Base-by-base conservation (phyloP, 768 basidiomycete genomes). In the Leccinum uliginosum region DNA sequence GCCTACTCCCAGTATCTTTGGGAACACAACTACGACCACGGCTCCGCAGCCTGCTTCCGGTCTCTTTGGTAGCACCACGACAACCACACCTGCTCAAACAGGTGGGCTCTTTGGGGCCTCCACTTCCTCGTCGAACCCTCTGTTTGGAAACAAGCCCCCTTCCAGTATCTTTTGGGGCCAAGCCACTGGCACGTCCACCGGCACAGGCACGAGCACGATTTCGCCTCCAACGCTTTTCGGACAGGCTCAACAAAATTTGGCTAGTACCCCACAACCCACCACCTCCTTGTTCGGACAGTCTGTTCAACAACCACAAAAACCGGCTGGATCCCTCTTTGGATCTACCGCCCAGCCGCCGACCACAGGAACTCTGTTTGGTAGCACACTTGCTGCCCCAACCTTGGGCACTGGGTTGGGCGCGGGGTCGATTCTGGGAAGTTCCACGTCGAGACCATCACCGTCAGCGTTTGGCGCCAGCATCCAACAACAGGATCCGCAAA, bases 401-500 rank as follows among this genome's bases (percentile, higher is more conserved):
- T 65, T 78, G 34, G 73, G 66, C 55, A 64, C 67, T 11, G 57
- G 65, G 6, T 5, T 60, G 12, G 61, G 67, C 29, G 27, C 56
- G n/a, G 66, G 66, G 12, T 67, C 66, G 6, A 58, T 64, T 38
- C 46, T 67, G 8, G 62, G 65, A 78, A 35, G 62, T 76, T 59
- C 62, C 75, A 49, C 57, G 3, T 55, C 60, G 46, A 65, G 63
- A 50, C 3, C 61, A 26, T 76, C 82, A 7, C 72, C 75, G 50
- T 70, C 74, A 5, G 65, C 70, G 15, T 67, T 73, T 54, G 61
- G 63, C 6, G 58, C 75, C 3, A 69, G 71, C 34, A 76, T 78
- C 61, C 77, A 78, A 50, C 80, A 83, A 57, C 77, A 77, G n/a
- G 84, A 86, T 70, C 77, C 84, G 7, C 83, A 84, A 57, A 73